A percentile compares a stretch with the other conserved stretches of the same genome.
These are phyloP conservation scores for Xylariales sp. DNA, from an alignment of 2,329 filamentous ascomycete genomes.

Conservation along the genomic window DNA sequence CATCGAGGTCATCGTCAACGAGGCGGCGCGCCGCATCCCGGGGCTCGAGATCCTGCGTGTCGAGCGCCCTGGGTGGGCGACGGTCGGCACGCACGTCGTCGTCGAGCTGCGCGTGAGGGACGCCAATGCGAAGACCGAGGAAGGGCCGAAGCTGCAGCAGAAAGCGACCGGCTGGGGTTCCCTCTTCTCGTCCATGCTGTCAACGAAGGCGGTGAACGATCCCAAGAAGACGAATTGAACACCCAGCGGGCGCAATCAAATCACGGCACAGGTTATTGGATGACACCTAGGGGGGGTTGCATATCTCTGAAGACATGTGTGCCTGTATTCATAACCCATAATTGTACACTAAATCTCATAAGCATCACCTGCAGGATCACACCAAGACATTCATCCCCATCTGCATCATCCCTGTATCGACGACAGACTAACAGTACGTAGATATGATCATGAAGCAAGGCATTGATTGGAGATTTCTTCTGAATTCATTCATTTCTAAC, in stretches of 20 bases:
- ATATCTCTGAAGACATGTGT: not conserved
- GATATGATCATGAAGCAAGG: not conserved
- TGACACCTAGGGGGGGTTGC: not conserved
- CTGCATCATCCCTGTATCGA: not conserved
- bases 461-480: conserved; percentile 43
- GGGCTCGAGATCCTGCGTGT: conserved; percentile 68
- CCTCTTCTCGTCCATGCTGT: conserved; percentile 24
- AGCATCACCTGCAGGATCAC: not conserved
- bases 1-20: conserved; percentile 65
- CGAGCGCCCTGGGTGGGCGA: conserved; percentile 62
- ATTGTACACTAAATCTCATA: conserved; percentile 4
- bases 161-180: conserved; percentile 30
- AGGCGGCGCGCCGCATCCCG: conserved; percentile 60
- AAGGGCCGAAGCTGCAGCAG: conserved; percentile 6
- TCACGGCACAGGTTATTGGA: not conserved
- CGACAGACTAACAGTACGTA: not conserved
- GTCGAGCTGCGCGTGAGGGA: conserved; percentile 63
- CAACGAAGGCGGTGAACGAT: conserved; percentile 17
- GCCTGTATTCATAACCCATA: not conserved
- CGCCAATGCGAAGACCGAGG: conserved; percentile 29
- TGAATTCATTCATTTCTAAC: conserved; percentile 41
- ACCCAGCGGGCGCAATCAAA: not conserved
- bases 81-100: conserved; percentile 69
- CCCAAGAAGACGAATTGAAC: conserved; percentile 21
- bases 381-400: not conserved